Conservation (phyloP, 1,139 yeast species). For the Magnusiomyces starmeri region DNA sequence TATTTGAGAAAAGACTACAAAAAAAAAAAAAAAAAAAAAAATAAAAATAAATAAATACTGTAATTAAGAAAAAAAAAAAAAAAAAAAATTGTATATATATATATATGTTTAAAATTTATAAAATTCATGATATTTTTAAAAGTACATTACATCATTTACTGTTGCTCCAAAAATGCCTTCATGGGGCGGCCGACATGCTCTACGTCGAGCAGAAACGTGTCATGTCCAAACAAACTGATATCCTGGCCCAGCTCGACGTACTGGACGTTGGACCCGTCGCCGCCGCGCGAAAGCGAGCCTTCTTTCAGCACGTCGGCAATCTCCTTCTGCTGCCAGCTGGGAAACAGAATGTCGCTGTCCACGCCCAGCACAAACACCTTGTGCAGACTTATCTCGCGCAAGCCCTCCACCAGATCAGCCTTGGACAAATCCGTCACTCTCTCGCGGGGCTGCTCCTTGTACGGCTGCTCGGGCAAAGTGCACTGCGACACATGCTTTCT, state of each 20-base stretch:
- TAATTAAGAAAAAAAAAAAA: too few relatives aligned
- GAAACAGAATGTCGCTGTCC: conserved; percentile 83
- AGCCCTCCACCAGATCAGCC: conserved; percentile 56
- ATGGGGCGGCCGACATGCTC: conserved; percentile 78
- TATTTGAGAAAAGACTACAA: too few relatives aligned
- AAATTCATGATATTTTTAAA: conserved; percentile 9
- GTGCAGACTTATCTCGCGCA: conserved; percentile 54
- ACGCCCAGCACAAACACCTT: conserved; percentile 80
- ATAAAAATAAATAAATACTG: too few relatives aligned
- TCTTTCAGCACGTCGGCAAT: conserved; percentile 54
- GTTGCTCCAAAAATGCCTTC: conserved; percentile 45
- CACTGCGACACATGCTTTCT: conserved; percentile 17
- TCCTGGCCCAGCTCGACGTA: conserved; percentile 73
- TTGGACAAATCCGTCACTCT: conserved; percentile 18
- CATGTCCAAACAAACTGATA: conserved; percentile 80
- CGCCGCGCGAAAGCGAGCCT: conserved; percentile 26
- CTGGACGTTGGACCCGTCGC: conserved; percentile 21
- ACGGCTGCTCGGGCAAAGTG: conserved; percentile 49
- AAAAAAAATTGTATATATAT: too few relatives aligned
- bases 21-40: too few relatives aligned
- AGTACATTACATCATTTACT: background rate
- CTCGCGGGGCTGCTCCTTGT: conserved; percentile 41
- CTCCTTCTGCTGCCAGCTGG: conserved; percentile 91
- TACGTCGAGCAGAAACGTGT: conserved; percentile 73
- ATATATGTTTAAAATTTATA: too few relatives aligned